A percentile compares a stretch with the other conserved stretches of the same genome.
These are phyloP conservation scores for Sodiomyces alkalinus DNA, from an alignment of 2,329 filamentous ascomycete genomes.

Conservation along the genomic window DNA sequence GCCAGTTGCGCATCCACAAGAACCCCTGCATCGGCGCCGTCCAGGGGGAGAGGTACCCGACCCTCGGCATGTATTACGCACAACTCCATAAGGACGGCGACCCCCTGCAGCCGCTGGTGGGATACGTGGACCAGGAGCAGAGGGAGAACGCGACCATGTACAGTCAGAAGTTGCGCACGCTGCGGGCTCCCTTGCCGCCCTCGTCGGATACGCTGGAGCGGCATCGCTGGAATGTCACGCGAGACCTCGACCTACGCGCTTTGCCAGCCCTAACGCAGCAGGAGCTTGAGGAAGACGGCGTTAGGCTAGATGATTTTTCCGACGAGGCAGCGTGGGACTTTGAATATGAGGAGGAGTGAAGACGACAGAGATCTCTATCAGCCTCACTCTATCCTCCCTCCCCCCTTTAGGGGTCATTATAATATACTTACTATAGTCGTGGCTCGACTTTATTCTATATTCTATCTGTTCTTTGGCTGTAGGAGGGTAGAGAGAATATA, in stretches of 20 bases:
- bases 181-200: conserved; percentile 2
- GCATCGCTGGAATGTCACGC: conserved; percentile 13
- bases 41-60: conserved; percentile 36
- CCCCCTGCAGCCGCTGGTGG: conserved; percentile 26
- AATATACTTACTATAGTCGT: no score
- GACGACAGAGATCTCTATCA: neutral
- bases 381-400: no score
- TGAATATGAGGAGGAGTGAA: conserved; percentile 15
- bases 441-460: no score
- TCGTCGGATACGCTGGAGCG: neutral
- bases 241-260: conserved; percentile 14
- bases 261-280: conserved; percentile 9
- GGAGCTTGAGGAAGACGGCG: conserved; percentile 10
- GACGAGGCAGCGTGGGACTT: conserved; percentile 18
- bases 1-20: conserved; percentile 24
- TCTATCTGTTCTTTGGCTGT: no score
- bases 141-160: conserved; percentile 19
- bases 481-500: no score
- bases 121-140: conserved; percentile 26
- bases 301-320: conserved; percentile 11
- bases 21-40: conserved; percentile 37
- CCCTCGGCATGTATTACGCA: conserved; percentile 27
- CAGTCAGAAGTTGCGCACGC: conserved; percentile 4
- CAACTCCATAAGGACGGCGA: conserved; percentile 34
- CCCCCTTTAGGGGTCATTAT: no score